Evolutionary conservation across 139 green algal genomes (phyloP), one percentile per base, ranked within the genome.

Genomic region (Picochlorum sp.): DNA sequence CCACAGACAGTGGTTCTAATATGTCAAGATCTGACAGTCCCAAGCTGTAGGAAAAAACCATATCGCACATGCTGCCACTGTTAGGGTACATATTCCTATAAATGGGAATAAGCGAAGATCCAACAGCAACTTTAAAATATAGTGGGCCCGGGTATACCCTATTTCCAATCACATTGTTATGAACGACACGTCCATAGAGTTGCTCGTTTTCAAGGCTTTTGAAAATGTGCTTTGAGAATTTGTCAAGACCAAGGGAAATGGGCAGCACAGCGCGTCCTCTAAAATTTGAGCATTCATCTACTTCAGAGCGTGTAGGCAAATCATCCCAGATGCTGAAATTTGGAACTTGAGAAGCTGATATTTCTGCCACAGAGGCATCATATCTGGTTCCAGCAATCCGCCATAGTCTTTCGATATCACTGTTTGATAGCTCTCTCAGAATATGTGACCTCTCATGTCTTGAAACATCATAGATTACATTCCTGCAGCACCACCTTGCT

Each of bases 341-440:
- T 4, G 55, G 55, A 3, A 55, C 64, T 26, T 70, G 31, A 7
- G 68, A 45, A 2, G 52, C 55, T 20, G 44, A 43, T 29, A 44
- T 39, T 29, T 52, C 59, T 26, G 30, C 22, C 10, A 22, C 20
- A 13, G 55, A 36, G 7, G 67, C 67, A 2, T 25, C 33, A 33
- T 68, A 74, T 16, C 64, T 59, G 51, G 61, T 35, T 16, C 49
- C 68, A 4, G 63, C 39, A 3, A 59, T 30, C 44, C 54, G 51
- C 68, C 68, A 75, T 33, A 75, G 50, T 35, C 47, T 35, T 37
- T 35, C 18, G 22, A 75, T 75, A 55, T 63, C 55, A 20, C 54
- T 67, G 53, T 54, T 36, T 3, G 16, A 63, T 7, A 64, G 52
- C 5, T 28, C 20, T 29, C 28, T 24, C 22, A 53, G 44, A 14